A percentile compares a stretch with the other conserved stretches of the same genome.
These are phyloP conservation scores for Tetracladium marchalianum DNA, from an alignment of 495 filamentous ascomycete species.

Conservation along the genomic window DNA sequence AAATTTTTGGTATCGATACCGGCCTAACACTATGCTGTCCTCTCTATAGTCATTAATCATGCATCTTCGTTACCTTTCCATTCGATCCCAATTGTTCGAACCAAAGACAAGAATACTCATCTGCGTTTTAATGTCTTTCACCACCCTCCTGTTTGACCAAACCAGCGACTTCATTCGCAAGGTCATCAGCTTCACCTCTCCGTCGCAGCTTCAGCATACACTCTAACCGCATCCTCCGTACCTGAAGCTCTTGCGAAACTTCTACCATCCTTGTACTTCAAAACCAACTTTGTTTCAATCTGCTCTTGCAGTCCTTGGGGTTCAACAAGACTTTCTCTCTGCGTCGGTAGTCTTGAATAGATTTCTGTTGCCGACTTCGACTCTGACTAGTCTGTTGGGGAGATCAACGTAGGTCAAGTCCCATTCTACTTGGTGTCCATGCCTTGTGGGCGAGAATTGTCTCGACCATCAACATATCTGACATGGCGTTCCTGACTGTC, in stretches of 20 bases:
- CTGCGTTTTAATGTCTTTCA: neutral
- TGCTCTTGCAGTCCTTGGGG: slow-evolving; percentile 69
- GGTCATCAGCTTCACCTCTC: slow-evolving; percentile 74
- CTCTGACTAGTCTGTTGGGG: slow-evolving; percentile 85
- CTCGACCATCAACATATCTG: slow-evolving; percentile 93
- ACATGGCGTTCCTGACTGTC: slow-evolving; percentile 91
- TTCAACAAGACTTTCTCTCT: slow-evolving; percentile 73
- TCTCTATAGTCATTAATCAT: too few species aligned
- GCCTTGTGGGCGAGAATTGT: slow-evolving; percentile 90
- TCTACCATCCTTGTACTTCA: slow-evolving; percentile 82
- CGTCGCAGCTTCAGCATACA: slow-evolving; percentile 93
- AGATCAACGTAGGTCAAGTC: slow-evolving; percentile 89
- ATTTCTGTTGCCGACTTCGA: slow-evolving; percentile 79
- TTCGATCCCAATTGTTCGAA: neutral
- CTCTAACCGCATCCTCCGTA: slow-evolving; percentile 91
- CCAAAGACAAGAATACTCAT: neutral
- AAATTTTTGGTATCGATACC: too few species aligned
- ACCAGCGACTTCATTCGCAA: slow-evolving; percentile 70
- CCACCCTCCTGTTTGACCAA: slow-evolving; percentile 43
- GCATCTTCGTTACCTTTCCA: too few species aligned
- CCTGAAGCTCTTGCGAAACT: slow-evolving; percentile 88
- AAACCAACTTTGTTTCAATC: slow-evolving; percentile 79
- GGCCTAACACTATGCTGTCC: too few species aligned
- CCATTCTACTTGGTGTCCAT: slow-evolving; percentile 88
- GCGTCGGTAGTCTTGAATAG: slow-evolving; percentile 86